These are phyloP conservation scores for Chaetomiaceae sp. DNA, from an alignment of 2,329 filamentous ascomycete genomes.

Conservation along the genomic window DNA sequence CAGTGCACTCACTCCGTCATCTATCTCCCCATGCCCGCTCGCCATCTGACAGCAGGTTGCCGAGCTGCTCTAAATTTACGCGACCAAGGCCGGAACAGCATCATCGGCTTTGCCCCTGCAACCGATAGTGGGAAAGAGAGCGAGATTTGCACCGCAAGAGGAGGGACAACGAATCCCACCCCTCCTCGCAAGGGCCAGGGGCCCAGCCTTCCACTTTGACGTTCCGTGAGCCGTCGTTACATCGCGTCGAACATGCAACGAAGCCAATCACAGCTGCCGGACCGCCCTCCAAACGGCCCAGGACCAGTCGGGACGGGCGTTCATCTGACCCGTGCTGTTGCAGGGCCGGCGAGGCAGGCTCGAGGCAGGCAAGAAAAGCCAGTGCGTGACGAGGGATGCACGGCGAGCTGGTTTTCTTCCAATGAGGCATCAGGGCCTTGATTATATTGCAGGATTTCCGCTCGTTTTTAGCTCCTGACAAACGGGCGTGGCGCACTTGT, in stretches of 20 bases:
- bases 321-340: conserved; percentile 8
- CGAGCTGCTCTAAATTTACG: conserved; percentile 2
- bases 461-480: neutral
- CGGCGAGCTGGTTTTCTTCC: neutral
- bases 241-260: conserved; percentile 12
- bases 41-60: neutral
- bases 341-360: neutral
- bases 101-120: neutral
- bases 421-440: neutral
- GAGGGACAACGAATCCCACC: neutral
- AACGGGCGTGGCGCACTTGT: neutral
- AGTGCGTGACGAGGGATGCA: conserved; percentile 4
- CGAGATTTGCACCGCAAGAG: conserved; percentile 3
- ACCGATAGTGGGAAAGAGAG: conserved; percentile 6
- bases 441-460: neutral
- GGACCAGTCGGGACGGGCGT: neutral
- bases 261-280: conserved; percentile 18
- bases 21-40: neutral
- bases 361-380: too few relatives aligned
- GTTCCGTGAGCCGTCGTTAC: conserved; percentile 21
- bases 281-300: neutral
- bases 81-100: neutral
- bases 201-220: conserved; percentile 12
- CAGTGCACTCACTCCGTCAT: neutral
- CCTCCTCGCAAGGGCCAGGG: neutral